Base-by-base conservation (phyloP, 495 filamentous ascomycete species). In the Aspergillus incahuasiensis region DNA sequence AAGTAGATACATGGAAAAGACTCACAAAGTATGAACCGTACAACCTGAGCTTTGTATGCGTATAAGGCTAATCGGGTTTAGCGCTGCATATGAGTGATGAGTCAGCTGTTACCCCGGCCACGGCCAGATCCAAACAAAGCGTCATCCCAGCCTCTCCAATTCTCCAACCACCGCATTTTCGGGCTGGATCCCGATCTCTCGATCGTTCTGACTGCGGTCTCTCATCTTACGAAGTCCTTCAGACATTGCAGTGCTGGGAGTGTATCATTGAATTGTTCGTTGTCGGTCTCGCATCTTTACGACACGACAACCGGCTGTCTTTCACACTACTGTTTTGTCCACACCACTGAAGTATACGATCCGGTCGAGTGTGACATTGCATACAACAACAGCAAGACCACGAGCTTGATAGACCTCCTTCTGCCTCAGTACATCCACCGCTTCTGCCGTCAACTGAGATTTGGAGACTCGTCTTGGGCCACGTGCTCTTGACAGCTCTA, bases 141-240 rank as follows among this genome's bases (percentile, higher is more conserved):
- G 55, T 58, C 57, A 44, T 60, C 69, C 73, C 73, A 75, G 68
- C 73, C 73, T 69, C 68, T 50, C 53, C 50, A 57, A 61, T 63
- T 57, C 62, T 63, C 70, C 73, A 75, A 71, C 72, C 72, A 70
- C 72, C 72, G 52, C 67, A 68, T 60, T 75, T 75, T 63, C 21
- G 46, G 38, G 50, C 53, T 45, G 53, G 48, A 43, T 32, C 34
- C 44, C 34, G 42, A 51, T 52, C 43, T 41, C 30, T 47, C 44
- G 32, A 50, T 54, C 50, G 24, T 34, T 43, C 11, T 52, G 43
- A 46, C 43, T 46, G 43, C 21, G n/a, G 42, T 34, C 32, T 44
- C 22, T 13, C 47, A n/a, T n/a, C n/a, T n/a, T n/a, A n/a, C n/a
- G n/a, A n/a, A n/a, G n/a, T n/a, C 43, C 47, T 19, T 22, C 35